Evolutionary conservation across 768 basidiomycete species (phyloP).

Genomic region (Kwoniella botswanensis): DNA sequence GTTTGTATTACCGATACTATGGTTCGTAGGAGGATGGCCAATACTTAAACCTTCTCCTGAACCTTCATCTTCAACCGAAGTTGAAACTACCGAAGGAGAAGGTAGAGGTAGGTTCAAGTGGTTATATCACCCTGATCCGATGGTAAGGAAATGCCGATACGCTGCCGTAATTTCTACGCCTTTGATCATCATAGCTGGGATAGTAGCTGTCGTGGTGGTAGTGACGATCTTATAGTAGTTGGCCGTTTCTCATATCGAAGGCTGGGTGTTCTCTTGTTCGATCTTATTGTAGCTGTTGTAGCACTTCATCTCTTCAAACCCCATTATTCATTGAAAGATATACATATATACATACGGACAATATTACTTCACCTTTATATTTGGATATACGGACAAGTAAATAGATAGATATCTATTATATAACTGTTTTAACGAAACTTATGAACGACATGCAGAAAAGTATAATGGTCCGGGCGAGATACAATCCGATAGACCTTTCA

Average conservation of each 20-base stretch:
- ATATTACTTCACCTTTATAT: neutral
- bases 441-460: neutral
- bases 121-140: constrained; percentile 20
- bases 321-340: too few relatives aligned
- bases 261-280: neutral
- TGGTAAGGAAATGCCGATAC: constrained; percentile 18
- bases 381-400: neutral
- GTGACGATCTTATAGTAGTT: neutral
- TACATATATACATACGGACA: constrained; percentile 1
- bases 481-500: too few relatives aligned
- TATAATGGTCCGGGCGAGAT: neutral
- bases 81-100: neutral
- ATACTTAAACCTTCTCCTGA: neutral
- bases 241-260: neutral
- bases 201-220: constrained; percentile 16
- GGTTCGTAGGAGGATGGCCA: constrained; percentile 25
- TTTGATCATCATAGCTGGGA: constrained; percentile 6
- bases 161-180: constrained; percentile 18
- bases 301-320: neutral
- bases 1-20: constrained; percentile 14
- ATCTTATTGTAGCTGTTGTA: neutral
- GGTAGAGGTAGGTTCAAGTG: neutral
- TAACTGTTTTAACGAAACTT: neutral
- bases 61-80: neutral
- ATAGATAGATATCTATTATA: neutral